Conservation (phyloP, 176 grass and related monocot genomes). For the Cenchrus fungigraminus region DNA sequence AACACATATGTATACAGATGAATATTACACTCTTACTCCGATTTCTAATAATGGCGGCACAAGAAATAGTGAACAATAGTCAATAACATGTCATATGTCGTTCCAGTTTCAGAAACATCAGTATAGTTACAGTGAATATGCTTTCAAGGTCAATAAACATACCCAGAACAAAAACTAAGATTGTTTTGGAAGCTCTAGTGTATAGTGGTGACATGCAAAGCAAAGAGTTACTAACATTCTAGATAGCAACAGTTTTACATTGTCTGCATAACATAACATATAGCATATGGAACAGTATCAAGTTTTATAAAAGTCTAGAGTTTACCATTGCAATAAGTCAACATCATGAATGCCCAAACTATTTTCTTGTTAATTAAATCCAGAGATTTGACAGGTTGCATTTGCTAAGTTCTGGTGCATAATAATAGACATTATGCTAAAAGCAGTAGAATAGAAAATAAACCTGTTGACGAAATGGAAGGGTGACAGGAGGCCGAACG, state of each 20-base stretch:
- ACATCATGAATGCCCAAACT: background rate
- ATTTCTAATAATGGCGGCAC: slow-evolving; percentile 1
- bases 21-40: slow-evolving; percentile 7
- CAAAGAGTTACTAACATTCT: background rate
- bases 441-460: slow-evolving; percentile 23
- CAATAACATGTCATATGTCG: background rate
- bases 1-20: slow-evolving; percentile 24
- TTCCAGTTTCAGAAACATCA: slow-evolving; percentile 19
- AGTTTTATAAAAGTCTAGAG: slow-evolving; percentile 14
- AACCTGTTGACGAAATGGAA: slow-evolving; percentile 97
- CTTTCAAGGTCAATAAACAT: background rate
- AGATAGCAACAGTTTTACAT: slow-evolving; percentile 23
- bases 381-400: background rate
- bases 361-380: slow-evolving; percentile 14
- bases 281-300: background rate
- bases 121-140: slow-evolving; percentile 16
- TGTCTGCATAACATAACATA: background rate
- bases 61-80: slow-evolving; percentile 7
- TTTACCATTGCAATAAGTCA: background rate
- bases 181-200: background rate
- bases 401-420: slow-evolving; percentile 3
- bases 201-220: background rate
- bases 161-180: background rate
- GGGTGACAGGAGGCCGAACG: slow-evolving; percentile 81
- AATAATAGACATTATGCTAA: background rate